Evolutionary conservation across 2,329 filamentous ascomycete genomes (phyloP), one percentile per base, ranked within the genome.

Genomic region (Didymella segeticola): DNA sequence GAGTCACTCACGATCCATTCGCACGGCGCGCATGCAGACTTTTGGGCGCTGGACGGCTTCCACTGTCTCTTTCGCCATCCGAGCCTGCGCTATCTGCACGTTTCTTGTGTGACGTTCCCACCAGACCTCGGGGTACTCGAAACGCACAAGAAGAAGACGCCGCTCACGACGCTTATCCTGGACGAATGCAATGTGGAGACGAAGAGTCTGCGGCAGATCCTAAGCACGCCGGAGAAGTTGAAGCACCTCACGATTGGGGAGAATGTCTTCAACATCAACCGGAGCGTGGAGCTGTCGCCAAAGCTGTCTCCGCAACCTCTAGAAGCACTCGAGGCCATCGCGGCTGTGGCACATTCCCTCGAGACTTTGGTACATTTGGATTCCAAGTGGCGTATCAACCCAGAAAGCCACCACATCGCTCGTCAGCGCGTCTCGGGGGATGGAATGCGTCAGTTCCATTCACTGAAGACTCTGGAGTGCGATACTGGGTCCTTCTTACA

Each of bases 41-140:
- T 72, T 47, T 75, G 70, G 70, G 43, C 61, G 6, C 63, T 75
- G 5, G 59, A 62, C 15, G 62, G 56, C 23, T 73, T 67, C 39
- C 63, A 72, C 50, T 72, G 68, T 36, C 61, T 75, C 11, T 74
- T 75, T 45, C 69, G 63, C 19, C 72, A 75, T 45, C 71, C 72
- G 1, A 62, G 58, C 15, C 66, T 75, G 2, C 67, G 66, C 2
- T 54, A 65, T 34, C 61, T 75, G 8, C 70, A 74, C 31, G 33
- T 71, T 3, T 75, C 72, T 3, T 74, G 71, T 50, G 47, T 72
- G 14, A 60, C 58, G 6, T 58, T 73, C 8, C 61, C 64, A 2
- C 17, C 43, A 1, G 57, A 58, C 5, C 37, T 73, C 2, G 58
- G 60, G 1, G 46, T 62, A 14, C 62, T 74, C 7, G 55, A 58